These are phyloP conservation scores for Babesia bigemina DNA, from an alignment of 169 alveolate species.

Conservation along the genomic window DNA sequence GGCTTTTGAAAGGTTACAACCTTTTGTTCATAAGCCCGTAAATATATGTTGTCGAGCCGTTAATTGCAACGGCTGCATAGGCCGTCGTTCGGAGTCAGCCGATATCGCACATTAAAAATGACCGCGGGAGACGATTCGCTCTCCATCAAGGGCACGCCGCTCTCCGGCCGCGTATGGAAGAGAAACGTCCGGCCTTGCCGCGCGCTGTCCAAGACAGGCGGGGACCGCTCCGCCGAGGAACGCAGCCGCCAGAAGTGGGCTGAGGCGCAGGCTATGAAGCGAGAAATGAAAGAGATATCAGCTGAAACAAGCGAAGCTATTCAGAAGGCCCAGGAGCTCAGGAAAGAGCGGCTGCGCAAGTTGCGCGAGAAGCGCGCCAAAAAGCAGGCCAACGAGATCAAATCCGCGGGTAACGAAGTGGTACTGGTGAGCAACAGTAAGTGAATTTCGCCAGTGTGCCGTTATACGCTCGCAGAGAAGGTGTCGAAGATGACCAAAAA, in stretches of 20 bases:
- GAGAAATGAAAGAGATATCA: constrained; percentile 49
- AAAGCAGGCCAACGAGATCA: constrained; percentile 58
- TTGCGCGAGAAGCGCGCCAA: constrained; percentile 35
- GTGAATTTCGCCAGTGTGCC: constrained; percentile 3
- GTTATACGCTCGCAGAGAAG: constrained; percentile 36
- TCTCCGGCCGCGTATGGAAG: constrained; percentile 71
- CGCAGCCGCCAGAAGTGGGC: constrained; percentile 57
- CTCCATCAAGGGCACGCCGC: constrained; percentile 65
- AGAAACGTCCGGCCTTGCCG: constrained; percentile 50
- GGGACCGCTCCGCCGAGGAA: constrained; percentile 23
- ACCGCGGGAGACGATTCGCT: constrained; percentile 10
- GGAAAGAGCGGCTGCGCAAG: constrained; percentile 18
- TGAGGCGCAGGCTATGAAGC: constrained; percentile 32
- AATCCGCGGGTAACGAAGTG: constrained; percentile 64
- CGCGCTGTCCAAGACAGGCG: constrained; percentile 26
- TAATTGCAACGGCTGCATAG: no score
- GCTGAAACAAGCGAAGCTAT: constrained; percentile 53
- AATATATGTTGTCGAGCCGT: no score
- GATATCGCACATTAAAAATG: not conserved
- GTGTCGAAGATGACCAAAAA: constrained; percentile 66
- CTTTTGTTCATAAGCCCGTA: no score
- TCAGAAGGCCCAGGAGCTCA: constrained; percentile 27
- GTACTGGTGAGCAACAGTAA: constrained; percentile 56
- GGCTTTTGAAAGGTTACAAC: no score
- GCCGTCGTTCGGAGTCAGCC: not conserved